Conservation (phyloP, 208 protist genomes). For the Cochliopodium minus region DNA sequence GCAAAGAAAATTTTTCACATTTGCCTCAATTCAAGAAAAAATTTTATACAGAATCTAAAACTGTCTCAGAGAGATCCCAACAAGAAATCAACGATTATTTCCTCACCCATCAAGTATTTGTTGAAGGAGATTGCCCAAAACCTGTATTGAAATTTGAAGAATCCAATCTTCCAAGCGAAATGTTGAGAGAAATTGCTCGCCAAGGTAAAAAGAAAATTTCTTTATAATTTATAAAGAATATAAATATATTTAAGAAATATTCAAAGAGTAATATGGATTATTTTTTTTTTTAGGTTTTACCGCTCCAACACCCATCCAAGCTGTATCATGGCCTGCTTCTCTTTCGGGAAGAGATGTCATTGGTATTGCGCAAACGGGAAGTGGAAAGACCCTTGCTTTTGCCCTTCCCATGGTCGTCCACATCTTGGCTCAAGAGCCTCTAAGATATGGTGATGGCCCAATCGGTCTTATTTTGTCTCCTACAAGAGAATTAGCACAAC, state of each 20-base stretch:
- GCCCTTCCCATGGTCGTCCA: slow-evolving; percentile 65
- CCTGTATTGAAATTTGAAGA: neutral
- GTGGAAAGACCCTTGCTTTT: slow-evolving; percentile 76
- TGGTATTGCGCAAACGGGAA: slow-evolving; percentile 69
- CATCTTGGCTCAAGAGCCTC: slow-evolving; percentile 51
- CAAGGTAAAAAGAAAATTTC: slow-evolving; percentile 31
- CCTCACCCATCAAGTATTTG: too few species aligned
- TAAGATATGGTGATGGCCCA: slow-evolving; percentile 52
- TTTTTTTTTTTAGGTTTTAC: slow-evolving; percentile 27
- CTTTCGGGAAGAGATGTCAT: slow-evolving; percentile 66
- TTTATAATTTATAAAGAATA: neutral
- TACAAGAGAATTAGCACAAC: slow-evolving; percentile 70
- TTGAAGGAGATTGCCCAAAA: neutral
- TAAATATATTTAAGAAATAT: neutral
- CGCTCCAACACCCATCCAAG: slow-evolving; percentile 62
- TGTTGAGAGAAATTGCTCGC: slow-evolving; percentile 22
- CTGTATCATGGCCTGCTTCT: slow-evolving; percentile 46
- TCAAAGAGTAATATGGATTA: neutral
- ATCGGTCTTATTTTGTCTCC: slow-evolving; percentile 66
- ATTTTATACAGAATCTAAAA: too few species aligned
- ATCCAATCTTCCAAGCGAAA: neutral
- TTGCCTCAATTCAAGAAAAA: too few species aligned
- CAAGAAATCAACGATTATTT: too few species aligned
- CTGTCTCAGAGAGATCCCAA: too few species aligned
- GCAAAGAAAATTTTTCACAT: too few species aligned